Conservation (phyloP, 2,329 filamentous ascomycete genomes). For the Claviceps spartinae region DNA sequence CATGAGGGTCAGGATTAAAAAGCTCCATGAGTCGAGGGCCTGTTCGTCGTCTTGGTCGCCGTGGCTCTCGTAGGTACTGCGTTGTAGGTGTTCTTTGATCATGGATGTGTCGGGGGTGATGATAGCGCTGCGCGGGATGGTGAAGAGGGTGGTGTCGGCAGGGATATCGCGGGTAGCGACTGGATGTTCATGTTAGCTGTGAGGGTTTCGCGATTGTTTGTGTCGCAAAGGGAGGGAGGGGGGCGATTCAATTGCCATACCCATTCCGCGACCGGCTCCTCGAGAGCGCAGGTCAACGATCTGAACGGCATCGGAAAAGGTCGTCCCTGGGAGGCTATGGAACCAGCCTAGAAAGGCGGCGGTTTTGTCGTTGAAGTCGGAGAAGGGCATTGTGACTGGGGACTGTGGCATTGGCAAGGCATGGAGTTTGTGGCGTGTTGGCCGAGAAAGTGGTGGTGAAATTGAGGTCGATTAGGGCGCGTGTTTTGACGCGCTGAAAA, state of each 20-base stretch:
- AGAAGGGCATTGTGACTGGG: conserved; percentile 5
- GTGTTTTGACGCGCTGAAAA: not conserved
- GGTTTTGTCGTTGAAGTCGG: conserved; percentile 29
- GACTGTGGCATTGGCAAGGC: not conserved
- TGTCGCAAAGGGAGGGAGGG: not conserved
- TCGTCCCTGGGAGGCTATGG: conserved; percentile 34
- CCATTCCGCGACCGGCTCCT: conserved; percentile 41
- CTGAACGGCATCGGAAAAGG: conserved; percentile 37
- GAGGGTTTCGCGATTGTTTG: not conserved
- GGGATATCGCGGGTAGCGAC: conserved; percentile 58
- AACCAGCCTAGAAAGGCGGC: conserved; percentile 41
- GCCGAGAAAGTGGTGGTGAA: not conserved
- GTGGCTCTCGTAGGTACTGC: conserved; percentile 24
- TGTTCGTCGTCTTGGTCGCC: conserved; percentile 20
- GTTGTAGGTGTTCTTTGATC: conserved; percentile 35
- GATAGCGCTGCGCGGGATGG: conserved; percentile 58
- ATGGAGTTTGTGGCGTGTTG: no score
- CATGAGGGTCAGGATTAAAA: conserved; percentile 63
- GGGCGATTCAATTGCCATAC: conserved; percentile 16
- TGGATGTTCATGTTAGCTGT: conserved; percentile 20
- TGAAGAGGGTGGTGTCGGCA: conserved; percentile 67
- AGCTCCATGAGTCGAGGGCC: conserved; percentile 39
- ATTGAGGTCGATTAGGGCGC: not conserved
- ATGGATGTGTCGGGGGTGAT: conserved; percentile 61
- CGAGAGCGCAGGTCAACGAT: conserved; percentile 38